Evolutionary conservation across 23 red algal genomes (phyloP), one percentile per base, ranked within the genome.

Genomic region (Pyropia haitanensis): DNA sequence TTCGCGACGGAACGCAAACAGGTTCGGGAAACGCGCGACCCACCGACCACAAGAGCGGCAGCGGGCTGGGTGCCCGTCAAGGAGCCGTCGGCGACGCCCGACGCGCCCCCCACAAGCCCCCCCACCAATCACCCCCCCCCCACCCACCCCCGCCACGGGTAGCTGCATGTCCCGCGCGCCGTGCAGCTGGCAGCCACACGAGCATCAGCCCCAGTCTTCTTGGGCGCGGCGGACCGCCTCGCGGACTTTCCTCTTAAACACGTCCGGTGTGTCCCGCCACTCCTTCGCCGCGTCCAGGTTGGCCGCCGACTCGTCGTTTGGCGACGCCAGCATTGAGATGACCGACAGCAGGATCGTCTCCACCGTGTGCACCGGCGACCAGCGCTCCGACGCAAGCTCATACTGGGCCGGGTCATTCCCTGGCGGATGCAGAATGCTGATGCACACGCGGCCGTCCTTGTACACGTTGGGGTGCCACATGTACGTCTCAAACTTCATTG

Each of bases 391-490:
- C 0, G 94, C 94, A 27, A 82, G 82, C 65, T 98, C 94, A 60
- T 98, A 98, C 31, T 85, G 71, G 29, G 91, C 80, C 14, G 94
- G 94, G 48, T 98, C 94, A 18, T 88, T 82, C 34, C 94, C 94
- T 31, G 94, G 86, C 1, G 94, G 85, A 51, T 98, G 94, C 51
- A 98, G 67, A 46, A 98, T 98, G 29, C 75, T 83, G 50, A 98
- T 98, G 73, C 94, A 98, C 19, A 98, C 94, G 61, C 73, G 76
- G 49, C 94, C 94, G 51, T 91, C 85, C 65, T 77, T 64, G 78
- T 98, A 98, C 16, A 98, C 92, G 76, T 98, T 98, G 29, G 94
- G 94, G 66, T 98, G 94, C 94, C 94, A 98, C 80, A 98, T 98
- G 27, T 89, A 75, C 5, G 85, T 77, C 46, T 61, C 68, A 53